Evolutionary conservation across 768 basidiomycete genomes (phyloP).

Genomic region (Naematelia encephala): DNA sequence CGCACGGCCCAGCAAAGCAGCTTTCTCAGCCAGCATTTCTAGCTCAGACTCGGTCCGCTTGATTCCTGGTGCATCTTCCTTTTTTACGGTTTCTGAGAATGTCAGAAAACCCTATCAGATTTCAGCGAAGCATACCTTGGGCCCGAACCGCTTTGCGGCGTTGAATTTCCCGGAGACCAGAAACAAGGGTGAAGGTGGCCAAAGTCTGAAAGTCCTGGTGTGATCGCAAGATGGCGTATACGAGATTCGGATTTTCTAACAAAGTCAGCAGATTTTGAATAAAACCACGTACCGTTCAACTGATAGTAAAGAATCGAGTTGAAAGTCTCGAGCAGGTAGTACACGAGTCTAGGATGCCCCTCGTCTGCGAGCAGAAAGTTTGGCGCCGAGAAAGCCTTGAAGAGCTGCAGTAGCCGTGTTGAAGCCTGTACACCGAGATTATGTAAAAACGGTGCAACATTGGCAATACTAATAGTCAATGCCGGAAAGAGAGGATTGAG

Average conservation of each 20-base stretch:
- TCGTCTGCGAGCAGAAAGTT: constrained; percentile 87
- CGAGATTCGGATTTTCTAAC: constrained; percentile 75
- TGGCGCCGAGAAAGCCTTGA: constrained; percentile 86
- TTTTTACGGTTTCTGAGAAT: constrained; percentile 9
- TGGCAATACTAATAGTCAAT: constrained; percentile 82
- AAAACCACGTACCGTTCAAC: constrained; percentile 51
- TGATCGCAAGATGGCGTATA: constrained; percentile 78
- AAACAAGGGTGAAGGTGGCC: constrained; percentile 81
- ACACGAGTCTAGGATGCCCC: constrained; percentile 86
- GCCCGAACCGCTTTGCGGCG: constrained; percentile 63
- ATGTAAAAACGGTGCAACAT: constrained; percentile 80
- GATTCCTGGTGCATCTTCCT: constrained; percentile 13
- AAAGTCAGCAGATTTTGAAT: background rate
- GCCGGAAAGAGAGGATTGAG: constrained; percentile 86
- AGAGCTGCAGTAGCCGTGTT: constrained; percentile 78
- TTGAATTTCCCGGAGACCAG: constrained; percentile 80
- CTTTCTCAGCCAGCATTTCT: constrained; percentile 45
- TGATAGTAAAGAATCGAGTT: constrained; percentile 77
- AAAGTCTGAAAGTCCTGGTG: constrained; percentile 84
- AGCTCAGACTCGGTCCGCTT: constrained; percentile 36
- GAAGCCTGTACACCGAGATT: constrained; percentile 76
- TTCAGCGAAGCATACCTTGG: constrained; percentile 19
- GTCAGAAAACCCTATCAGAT: background rate
- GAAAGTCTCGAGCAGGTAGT: constrained; percentile 94
- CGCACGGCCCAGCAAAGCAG: constrained; percentile 33